Evolutionary conservation across 768 basidiomycete species (phyloP).

Genomic region (Wakefieldia striispora): DNA sequence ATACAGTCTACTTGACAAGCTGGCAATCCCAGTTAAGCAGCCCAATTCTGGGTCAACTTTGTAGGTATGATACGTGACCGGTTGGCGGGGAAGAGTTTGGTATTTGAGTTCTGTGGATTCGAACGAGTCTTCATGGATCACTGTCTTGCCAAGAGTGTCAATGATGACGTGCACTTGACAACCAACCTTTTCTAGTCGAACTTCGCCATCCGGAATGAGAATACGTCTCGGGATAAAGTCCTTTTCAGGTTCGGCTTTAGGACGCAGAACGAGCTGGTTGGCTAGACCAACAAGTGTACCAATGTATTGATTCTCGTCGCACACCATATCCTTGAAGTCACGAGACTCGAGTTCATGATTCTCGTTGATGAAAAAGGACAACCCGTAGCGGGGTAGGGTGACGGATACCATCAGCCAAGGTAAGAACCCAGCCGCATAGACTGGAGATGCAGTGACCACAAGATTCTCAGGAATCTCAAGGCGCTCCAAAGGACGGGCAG

Average conservation of each 20-base stretch:
- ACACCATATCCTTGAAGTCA: constrained; percentile 37
- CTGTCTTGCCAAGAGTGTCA: too few species aligned
- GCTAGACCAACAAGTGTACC: constrained; percentile 42
- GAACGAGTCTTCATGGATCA: too few species aligned
- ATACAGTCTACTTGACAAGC: constrained; percentile 28
- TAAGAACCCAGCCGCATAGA: too few species aligned
- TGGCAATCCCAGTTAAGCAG: constrained; percentile 21
- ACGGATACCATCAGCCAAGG: constrained; percentile 12
- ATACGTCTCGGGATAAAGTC: constrained; percentile 6
- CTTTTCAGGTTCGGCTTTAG: not conserved
- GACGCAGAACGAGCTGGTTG: constrained; percentile 33
- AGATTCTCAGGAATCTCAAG: not conserved
- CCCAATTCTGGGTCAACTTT: constrained; percentile 23
- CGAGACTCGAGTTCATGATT: constrained; percentile 32
- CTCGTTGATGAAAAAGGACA: constrained; percentile 38
- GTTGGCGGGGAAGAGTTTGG: not conserved
- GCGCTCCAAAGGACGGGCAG: constrained; percentile 1
- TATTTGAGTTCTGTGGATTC: not conserved
- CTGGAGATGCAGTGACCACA: not conserved
- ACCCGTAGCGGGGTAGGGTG: constrained; percentile 34
- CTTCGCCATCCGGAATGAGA: constrained; percentile 7
- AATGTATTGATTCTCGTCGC: constrained; percentile 36
- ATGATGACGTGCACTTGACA: constrained; percentile 7
- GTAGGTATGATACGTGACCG: not conserved
- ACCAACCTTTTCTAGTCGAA: not conserved